Conservation (phyloP, 2,329 filamentous ascomycete genomes). For the Sarocladium oryzae region DNA sequence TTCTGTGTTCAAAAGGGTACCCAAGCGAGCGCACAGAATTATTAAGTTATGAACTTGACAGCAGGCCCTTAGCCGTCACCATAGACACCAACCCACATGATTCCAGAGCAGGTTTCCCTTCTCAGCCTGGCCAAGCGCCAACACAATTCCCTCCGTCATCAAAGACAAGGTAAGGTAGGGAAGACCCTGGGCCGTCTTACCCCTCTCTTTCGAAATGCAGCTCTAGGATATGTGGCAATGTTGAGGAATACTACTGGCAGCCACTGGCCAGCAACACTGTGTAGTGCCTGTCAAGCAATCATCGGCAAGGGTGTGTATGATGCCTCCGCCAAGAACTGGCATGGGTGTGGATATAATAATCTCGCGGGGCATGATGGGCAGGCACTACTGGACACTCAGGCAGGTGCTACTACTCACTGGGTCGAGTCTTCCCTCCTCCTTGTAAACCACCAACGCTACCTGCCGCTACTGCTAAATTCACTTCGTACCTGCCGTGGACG, state of each 20-base stretch:
- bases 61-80: no score
- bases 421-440: neutral
- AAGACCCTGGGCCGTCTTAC: neutral
- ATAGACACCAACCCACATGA: neutral
- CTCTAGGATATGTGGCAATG: neutral
- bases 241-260: neutral
- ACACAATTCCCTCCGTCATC: neutral
- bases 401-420: neutral
- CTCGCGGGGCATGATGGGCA: neutral
- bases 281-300: neutral
- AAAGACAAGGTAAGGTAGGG: conserved; percentile 4
- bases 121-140: neutral
- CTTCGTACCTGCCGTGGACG: conserved; percentile 7
- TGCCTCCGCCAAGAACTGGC: neutral
- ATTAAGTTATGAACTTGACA: no score
- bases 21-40: no score
- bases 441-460: conserved; percentile 1
- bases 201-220: neutral
- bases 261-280: neutral
- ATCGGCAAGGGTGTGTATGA: neutral
- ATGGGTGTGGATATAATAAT: neutral
- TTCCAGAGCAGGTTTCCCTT: neutral
- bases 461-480: conserved; percentile 6
- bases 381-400: neutral
- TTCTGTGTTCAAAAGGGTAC: no score